Base-by-base conservation (phyloP, 2,329 filamentous ascomycete species). In the Tolypocladium ovalisporum region DNA sequence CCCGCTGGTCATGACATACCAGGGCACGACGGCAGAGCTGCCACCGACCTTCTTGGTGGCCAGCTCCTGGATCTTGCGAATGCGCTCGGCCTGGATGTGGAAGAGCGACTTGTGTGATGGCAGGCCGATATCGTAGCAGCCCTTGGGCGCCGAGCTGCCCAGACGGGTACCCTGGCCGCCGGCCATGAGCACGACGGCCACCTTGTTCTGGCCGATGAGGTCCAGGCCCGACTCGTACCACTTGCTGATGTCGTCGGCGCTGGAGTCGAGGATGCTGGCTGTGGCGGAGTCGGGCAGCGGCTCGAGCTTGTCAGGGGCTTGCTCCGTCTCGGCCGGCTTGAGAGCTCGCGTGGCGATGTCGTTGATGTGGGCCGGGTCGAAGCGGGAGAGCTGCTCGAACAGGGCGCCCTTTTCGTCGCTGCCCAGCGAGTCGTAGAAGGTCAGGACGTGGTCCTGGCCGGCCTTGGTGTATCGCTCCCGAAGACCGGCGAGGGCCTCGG, bases 1-100 rank as follows among this genome's bases (percentile, higher is more conserved):
- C 5, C 94, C 94, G 67, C 90, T 96, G 67, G 94, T 99, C 94
- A 99, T 99, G 73, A 99, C 90, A 76, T 99, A 99, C 94, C 94
- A 99, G 15, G 94, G 94, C 47, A 97, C 86, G 36, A 87, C 79
- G 49, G 84, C 84, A 54, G 77, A 77, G 60, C 75, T 62, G 19
- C 63, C 63, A 58, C 81, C 81, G 56, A 83, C 78, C 70, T 86
- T 84, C 72, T 88, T 85, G 65, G 85, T 80, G 49, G 93, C 92
- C 62, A 97, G 78, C 66, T 85, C 76, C 76, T 97, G 89, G 10
- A 96, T 76, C 77, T 91, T 95, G 67, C 81, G 81, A 69, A 99
- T 97, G 56, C 94, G 82, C 82, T 99, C 92, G 51, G 89, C 94
- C 75, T 99, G 94, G 65, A 99, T 89, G 79, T 97, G 92, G 82